phyloP scores from a whole-genome alignment of 805 yeast species.

The Candida wancherniae region DNA sequence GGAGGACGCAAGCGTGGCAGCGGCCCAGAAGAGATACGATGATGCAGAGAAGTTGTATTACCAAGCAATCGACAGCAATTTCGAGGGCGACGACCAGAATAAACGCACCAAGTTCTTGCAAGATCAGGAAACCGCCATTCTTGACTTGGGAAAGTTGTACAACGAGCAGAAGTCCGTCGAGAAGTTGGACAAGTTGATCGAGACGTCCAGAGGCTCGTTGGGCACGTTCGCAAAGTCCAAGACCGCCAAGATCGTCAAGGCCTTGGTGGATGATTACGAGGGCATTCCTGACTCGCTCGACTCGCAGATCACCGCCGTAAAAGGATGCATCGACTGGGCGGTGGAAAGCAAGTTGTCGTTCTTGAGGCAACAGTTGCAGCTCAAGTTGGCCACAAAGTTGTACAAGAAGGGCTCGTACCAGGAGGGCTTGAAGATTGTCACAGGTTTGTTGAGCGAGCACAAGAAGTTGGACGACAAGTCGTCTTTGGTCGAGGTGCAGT shows the following conservation, averaged over 20 bases:
- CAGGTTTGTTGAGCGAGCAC: constrained; percentile 71
- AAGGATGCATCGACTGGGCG: constrained; percentile 86
- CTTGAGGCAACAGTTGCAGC: constrained; percentile 80
- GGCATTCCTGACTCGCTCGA: constrained; percentile 57
- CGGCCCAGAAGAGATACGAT: constrained; percentile 41
- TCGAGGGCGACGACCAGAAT: constrained; percentile 17
- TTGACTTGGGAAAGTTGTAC: constrained; percentile 73
- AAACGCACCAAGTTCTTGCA: constrained; percentile 26
- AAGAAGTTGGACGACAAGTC: constrained; percentile 94
- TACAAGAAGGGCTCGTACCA: constrained; percentile 61
- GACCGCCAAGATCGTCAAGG: constrained; percentile 84
- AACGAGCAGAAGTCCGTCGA: constrained; percentile 43
- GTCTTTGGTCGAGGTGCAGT: constrained; percentile 90
- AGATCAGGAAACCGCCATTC: constrained; percentile 60
- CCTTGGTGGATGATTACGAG: constrained; percentile 75
- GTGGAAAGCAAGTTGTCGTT: constrained; percentile 76
- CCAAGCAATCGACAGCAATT: constrained; percentile 35
- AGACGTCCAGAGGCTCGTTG: constrained; percentile 65
- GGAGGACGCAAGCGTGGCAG: constrained; percentile 60
- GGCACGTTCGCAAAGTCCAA: constrained; percentile 86
- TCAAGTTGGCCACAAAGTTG: constrained; percentile 73
- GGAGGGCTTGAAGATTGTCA: constrained; percentile 68
- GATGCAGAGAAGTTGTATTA: constrained; percentile 60
- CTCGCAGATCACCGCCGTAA: constrained; percentile 66
- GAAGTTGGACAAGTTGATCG: constrained; percentile 57